Conservation (phyloP, 2,329 filamentous ascomycete genomes). For the Sclerotinia subarctica region DNA sequence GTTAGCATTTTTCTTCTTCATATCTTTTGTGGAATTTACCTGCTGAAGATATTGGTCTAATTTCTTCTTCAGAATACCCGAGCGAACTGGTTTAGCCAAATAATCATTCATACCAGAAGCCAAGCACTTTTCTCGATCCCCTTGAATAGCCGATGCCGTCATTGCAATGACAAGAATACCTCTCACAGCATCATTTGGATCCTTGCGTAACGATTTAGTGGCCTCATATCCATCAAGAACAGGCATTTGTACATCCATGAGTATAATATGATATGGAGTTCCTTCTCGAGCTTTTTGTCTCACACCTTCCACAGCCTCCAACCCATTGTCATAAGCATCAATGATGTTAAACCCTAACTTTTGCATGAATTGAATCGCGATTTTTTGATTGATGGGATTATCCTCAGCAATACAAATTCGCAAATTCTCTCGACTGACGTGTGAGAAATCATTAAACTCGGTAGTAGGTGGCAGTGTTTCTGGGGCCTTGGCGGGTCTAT, state of each 20-base stretch:
- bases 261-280: slow-evolving; percentile 78
- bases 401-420: slow-evolving; percentile 93
- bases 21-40: slow-evolving; percentile 23
- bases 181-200: slow-evolving; percentile 71
- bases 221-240: slow-evolving; percentile 90
- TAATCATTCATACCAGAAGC: slow-evolving; percentile 98
- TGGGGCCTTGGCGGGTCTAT: slow-evolving; percentile 45
- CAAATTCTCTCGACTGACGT: slow-evolving; percentile 71
- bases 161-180: slow-evolving; percentile 93
- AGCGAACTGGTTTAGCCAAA: slow-evolving; percentile 89
- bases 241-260: slow-evolving; percentile 98
- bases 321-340: slow-evolving; percentile 85
- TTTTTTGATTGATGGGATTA: slow-evolving; percentile 91
- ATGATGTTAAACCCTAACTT: slow-evolving; percentile 78
- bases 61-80: slow-evolving; percentile 81
- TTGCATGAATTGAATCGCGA: slow-evolving; percentile 85
- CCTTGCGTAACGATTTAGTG: slow-evolving; percentile 75
- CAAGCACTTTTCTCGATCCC: slow-evolving; percentile 92
- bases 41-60: slow-evolving; percentile 61
- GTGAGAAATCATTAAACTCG: slow-evolving; percentile 63
- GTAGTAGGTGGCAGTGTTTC: slow-evolving; percentile 41
- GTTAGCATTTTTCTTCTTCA: not conserved
- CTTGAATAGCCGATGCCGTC: slow-evolving; percentile 93
- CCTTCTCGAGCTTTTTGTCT: slow-evolving; percentile 69
- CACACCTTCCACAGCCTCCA: slow-evolving; percentile 84